Evolutionary conservation across 257 asterid genomes (phyloP), one percentile per base, ranked within the genome.

Genomic region (Euphrasia confusa): DNA sequence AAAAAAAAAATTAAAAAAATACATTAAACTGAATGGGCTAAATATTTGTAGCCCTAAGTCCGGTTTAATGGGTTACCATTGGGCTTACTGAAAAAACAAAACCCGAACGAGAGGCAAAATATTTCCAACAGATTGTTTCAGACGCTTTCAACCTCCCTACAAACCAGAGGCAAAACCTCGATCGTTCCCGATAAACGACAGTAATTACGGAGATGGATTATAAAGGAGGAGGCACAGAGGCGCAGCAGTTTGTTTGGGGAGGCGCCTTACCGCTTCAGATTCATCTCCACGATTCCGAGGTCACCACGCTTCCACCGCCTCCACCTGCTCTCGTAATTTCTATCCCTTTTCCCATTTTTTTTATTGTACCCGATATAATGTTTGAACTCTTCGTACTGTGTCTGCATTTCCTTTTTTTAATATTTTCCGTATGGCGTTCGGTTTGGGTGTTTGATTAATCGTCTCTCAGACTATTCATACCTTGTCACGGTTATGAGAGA

Each of bases 221-320:
- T 18, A 72, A 76, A 70, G 78, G 64, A 71, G 85, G 64, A 71
- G 85, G 80, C 70, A 78, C 83, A 30, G 95, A 82, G 80, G 97
- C 96, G 61, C 93, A 81, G 45, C 83, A 71, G 63, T 84, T 72
- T 55, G 87, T 84, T 1, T 90, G 99, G 99, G 82, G 79, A 65
- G 97, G 97, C 50, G 90, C 96, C 26, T 78, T 90, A 64, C 99
- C 99, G n/a, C 90, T 94, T 18, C 97, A 85, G 74, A 89, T 94
- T 79, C 95, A 84, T 74, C 99, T 94, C 79, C 96, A 94, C 71
- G 89, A 94, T 40, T 83, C 95, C 14, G 96, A 93, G 87, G 97
- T 93, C 78, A 82, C 99, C 12, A 87, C 94, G 67, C 92, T 89
- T 18, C 97, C 99, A 55, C 77, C 84, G 53, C 99, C 97, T 9